phyloP scores from a whole-genome alignment of 2,329 filamentous ascomycete species.

The Colletotrichum euphorbiae region DNA sequence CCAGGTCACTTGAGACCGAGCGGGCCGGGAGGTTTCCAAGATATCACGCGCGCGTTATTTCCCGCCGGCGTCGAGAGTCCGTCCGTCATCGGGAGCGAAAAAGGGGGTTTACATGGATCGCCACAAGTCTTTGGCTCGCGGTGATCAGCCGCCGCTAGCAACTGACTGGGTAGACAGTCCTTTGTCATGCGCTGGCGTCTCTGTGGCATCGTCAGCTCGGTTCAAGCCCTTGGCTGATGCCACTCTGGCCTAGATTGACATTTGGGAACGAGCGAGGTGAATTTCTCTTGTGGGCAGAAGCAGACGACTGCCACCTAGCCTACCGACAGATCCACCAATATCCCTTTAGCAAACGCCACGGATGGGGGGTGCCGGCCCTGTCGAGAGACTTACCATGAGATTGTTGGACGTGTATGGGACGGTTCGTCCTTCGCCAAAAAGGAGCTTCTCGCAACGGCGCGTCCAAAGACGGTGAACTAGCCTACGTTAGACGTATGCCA shows the following conservation, averaged over 20 bases:
- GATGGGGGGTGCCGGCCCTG: background rate
- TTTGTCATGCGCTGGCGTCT: background rate
- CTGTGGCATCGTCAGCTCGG: background rate
- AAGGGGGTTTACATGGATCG: background rate
- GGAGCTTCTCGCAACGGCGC: background rate
- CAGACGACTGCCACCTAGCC: background rate
- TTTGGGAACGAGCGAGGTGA: background rate
- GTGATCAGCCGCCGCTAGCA: background rate
- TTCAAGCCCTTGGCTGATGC: conserved; percentile 5
- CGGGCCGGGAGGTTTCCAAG: background rate
- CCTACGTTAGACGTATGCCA: background rate
- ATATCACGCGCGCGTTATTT: background rate
- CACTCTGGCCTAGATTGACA: background rate
- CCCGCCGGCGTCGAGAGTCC: background rate
- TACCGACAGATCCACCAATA: conserved; percentile 6
- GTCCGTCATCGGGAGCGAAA: conserved; percentile 9
- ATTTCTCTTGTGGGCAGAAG: background rate
- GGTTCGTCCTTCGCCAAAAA: background rate
- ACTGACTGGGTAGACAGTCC: background rate
- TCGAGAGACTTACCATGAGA: background rate
- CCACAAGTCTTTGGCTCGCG: background rate
- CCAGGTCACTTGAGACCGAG: background rate
- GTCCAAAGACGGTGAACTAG: background rate
- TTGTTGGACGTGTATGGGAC: background rate
- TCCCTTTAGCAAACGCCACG: background rate